Evolutionary conservation across 1,139 yeast genomes (phyloP), one percentile per base, ranked within the genome.

Genomic region (Yamadazyma triangularis): DNA sequence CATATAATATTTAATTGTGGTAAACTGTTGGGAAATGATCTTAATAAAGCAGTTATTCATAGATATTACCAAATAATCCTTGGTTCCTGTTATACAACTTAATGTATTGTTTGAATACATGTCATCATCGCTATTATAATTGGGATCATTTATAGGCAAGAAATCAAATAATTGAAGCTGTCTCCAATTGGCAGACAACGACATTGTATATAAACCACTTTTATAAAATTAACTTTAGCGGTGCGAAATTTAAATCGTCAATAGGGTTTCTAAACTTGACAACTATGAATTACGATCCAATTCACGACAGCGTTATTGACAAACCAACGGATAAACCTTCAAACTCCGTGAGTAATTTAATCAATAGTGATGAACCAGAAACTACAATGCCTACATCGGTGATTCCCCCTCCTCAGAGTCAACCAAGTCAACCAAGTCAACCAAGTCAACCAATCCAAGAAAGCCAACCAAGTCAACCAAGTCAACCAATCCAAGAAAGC

Each of bases 91-190:
- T 8, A 81, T 71, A 2, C 87, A 73, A 2, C 83, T 69, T 23
- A 88, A 53, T 5, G 79, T 64, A 1, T 89, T 78, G 49, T 86
- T 95, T n/a, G 95, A 84, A 53, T 81, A 89, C 22, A 88, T 62
- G 0, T 85, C 79, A 4, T 70, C 66, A 3, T 66, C 66, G 0
- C 82, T 63, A n/a, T 78, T 79, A 40, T 73, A 70, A 37, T 73
- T 64, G 6, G 97, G 97, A 52, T 91, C 97, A 42, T 79, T 65
- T 23, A 91, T 81, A 4, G 96, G 96, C 1, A 79, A 70, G 28
- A 77, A 70, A 35, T 88, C 96, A 55, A 85, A 88, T 56, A 91
- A 81, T 44, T 85, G 89, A 58, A 91, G 85, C 47, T 85, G 95
- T 39, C 93, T 70, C 96, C 96, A 88, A 18, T 78, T 61, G 11